phyloP scores from a whole-genome alignment of 306 rosid species.

The Trifolium fragiferum region DNA sequence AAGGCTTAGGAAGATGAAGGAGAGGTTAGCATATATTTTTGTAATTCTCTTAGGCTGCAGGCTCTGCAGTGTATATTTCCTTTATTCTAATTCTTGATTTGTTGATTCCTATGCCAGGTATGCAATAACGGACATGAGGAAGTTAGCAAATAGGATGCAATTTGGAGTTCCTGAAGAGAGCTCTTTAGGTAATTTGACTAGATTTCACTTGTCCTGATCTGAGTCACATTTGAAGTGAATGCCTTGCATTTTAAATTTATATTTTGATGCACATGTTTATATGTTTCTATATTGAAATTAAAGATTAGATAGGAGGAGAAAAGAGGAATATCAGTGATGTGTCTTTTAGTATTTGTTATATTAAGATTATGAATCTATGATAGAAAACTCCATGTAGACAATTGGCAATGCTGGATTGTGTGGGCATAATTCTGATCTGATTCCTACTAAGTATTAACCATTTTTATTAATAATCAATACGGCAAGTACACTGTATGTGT shows the following conservation, averaged over 20 bases:
- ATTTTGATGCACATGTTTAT: neutral
- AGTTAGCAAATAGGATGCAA: conserved; percentile 93
- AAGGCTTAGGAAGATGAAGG: conserved; percentile 86
- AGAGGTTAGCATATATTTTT: conserved; percentile 58
- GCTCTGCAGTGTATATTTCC: neutral
- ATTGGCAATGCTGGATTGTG: neutral
- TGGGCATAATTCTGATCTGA: neutral
- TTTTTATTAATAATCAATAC: neutral
- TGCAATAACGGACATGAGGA: conserved; percentile 92
- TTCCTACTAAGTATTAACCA: conserved; percentile 1
- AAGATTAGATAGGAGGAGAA: conserved; percentile 10
- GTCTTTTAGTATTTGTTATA: conserved; percentile 26
- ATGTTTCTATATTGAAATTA: conserved; percentile 11
- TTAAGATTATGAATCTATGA: neutral
- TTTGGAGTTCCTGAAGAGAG: conserved; percentile 98
- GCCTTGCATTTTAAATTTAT: conserved; percentile 7
- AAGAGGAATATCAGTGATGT: conserved; percentile 9
- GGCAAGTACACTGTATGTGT: neutral
- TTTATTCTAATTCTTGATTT: conserved; percentile 17
- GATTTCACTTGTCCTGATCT: conserved; percentile 23
- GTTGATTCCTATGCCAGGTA: conserved; percentile 58
- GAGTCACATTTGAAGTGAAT: conserved; percentile 12
- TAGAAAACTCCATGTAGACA: neutral
- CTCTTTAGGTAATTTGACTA: conserved; percentile 70
- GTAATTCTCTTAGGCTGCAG: neutral